phyloP scores from a whole-genome alignment of 768 basidiomycete species.

The Porpolomopsis calyptriformis region DNA sequence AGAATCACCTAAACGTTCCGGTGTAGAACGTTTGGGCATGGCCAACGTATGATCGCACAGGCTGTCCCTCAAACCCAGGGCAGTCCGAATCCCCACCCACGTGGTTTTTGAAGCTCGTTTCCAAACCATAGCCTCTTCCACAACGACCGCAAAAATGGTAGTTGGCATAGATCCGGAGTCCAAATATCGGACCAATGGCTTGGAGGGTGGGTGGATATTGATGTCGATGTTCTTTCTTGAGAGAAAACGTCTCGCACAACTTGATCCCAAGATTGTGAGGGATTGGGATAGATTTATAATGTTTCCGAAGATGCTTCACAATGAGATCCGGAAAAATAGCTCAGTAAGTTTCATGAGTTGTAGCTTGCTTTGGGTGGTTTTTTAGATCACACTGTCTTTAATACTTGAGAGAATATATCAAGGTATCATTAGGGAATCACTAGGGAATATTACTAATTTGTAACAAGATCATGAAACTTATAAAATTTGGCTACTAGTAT shows the following conservation, averaged over 20 bases:
- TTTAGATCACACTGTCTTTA: too few relatives aligned
- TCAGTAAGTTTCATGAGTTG: too few relatives aligned
- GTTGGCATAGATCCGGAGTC: background rate
- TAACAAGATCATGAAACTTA: too few relatives aligned
- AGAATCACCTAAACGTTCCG: background rate
- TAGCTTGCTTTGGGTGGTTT: too few relatives aligned
- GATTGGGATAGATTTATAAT: background rate
- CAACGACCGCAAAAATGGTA: background rate
- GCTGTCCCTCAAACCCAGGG: too few relatives aligned
- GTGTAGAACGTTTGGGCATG: background rate
- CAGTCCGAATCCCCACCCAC: background rate
- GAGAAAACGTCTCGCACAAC: background rate
- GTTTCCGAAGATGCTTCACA: background rate
- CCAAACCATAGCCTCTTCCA: background rate
- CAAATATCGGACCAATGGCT: background rate
- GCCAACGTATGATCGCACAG: background rate
- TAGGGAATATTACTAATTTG: too few relatives aligned
- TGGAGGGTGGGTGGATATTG: background rate
- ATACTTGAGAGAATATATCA: too few relatives aligned
- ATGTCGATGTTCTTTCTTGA: background rate
- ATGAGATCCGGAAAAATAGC: too few relatives aligned
- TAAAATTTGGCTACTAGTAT: too few relatives aligned
- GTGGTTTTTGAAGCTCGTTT: background rate
- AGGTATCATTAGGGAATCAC: too few relatives aligned
- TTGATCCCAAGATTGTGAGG: background rate